Conservation (phyloP, 345 rosid genomes). For the Citrus australasica region DNA sequence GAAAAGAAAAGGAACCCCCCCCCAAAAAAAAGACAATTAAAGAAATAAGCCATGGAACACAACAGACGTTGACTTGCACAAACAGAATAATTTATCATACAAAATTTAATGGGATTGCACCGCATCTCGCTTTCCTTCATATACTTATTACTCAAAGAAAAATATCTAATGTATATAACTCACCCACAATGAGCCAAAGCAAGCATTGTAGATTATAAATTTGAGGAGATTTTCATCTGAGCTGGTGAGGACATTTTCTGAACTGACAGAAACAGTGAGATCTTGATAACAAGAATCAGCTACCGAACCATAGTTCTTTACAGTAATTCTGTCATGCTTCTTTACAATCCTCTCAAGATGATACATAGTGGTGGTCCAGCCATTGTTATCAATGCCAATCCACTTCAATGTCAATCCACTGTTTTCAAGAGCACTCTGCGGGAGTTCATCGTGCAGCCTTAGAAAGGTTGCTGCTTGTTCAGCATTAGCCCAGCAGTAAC, state of each 20-base stretch:
- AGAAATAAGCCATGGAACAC: background rate
- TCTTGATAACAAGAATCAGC: slow-evolving; percentile 55
- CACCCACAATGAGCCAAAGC: slow-evolving; percentile 58
- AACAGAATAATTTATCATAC: background rate
- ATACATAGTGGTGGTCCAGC: slow-evolving; percentile 28
- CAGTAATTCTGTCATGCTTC: slow-evolving; percentile 47
- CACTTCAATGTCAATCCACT: slow-evolving; percentile 31
- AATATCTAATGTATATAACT: slow-evolving; percentile 16
- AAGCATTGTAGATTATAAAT: slow-evolving; percentile 46
- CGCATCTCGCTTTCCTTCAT: background rate
- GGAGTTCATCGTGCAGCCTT: slow-evolving; percentile 59
- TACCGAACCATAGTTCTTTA: slow-evolving; percentile 49
- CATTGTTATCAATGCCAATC: slow-evolving; percentile 29
- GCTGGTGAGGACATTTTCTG: slow-evolving; percentile 43
- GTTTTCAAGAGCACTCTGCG: slow-evolving; percentile 29
- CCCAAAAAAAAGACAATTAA: background rate
- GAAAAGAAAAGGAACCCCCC: background rate
- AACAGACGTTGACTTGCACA: background rate
- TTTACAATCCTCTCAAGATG: slow-evolving; percentile 56
- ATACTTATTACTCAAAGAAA: background rate
- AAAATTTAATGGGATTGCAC: background rate
- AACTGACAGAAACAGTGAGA: slow-evolving; percentile 37
- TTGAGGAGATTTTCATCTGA: slow-evolving; percentile 64
- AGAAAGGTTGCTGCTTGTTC: slow-evolving; percentile 65
- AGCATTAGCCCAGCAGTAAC: slow-evolving; percentile 75